Percentiles rank a stretch among this genome's conserved stretches.
Evolutionary conservation across 805 yeast species (phyloP).

Genomic region (Metschnikowia drakensbergensis): DNA sequence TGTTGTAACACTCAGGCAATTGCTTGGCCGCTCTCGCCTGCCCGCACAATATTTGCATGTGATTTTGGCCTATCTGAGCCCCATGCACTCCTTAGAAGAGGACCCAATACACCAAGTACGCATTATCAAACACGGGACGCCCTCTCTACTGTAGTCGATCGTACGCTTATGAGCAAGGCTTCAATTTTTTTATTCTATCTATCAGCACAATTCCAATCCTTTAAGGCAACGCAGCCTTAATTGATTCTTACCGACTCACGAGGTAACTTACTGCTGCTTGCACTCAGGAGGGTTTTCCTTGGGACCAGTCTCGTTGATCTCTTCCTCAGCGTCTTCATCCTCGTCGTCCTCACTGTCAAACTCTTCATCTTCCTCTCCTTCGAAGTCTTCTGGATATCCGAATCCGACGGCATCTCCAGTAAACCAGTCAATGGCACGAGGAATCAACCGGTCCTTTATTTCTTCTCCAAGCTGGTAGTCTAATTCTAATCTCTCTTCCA

Average conservation of each 20-base stretch:
- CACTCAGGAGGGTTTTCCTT: conserved; percentile 73
- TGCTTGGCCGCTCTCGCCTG: background rate
- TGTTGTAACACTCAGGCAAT: background rate
- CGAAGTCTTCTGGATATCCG: conserved; percentile 52
- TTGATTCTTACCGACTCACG: background rate
- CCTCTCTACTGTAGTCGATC: background rate
- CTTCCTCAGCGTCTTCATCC: conserved; percentile 60
- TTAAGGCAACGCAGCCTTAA: background rate
- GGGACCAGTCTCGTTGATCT: conserved; percentile 48
- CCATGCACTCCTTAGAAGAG: background rate
- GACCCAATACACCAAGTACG: background rate
- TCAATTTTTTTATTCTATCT: background rate
- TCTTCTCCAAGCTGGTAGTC: conserved; percentile 97
- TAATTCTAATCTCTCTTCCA: conserved; percentile 80
- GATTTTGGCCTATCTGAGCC: background rate
- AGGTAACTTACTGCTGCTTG: conserved; percentile 51
- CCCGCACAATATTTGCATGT: background rate
- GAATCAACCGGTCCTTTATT: conserved; percentile 90
- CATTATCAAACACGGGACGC: background rate
- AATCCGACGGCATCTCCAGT: conserved; percentile 93
- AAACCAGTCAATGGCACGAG: conserved; percentile 97
- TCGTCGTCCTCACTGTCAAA: conserved; percentile 61
- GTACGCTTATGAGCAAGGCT: background rate
- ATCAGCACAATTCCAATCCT: background rate
- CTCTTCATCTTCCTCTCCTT: conserved; percentile 58